These are phyloP conservation scores for Raddia distichophylla DNA, from an alignment of 176 grass and related monocot genomes.

Conservation along the genomic window DNA sequence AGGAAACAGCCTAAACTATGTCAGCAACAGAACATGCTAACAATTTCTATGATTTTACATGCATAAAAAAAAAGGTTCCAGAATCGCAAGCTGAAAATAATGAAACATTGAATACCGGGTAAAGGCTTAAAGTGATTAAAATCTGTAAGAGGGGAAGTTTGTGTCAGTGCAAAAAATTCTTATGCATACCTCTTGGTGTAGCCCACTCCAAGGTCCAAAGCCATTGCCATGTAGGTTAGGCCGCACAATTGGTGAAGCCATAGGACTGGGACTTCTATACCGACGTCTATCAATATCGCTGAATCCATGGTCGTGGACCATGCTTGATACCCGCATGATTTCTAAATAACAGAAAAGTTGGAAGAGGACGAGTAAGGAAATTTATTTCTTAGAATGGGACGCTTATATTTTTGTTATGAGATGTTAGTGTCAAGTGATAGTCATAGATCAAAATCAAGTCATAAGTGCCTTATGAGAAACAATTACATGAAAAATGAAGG, in stretches of 20 bases:
- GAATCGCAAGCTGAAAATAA: neutral
- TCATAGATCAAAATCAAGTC: neutral
- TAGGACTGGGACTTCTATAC: slow-evolving; percentile 69
- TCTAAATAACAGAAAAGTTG: slow-evolving; percentile 41
- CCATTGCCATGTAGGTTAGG: slow-evolving; percentile 68
- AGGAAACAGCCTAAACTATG: slow-evolving; percentile 18
- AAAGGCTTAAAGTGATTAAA: slow-evolving; percentile 10
- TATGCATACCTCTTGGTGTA: slow-evolving; percentile 57
- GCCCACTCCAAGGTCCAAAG: slow-evolving; percentile 63
- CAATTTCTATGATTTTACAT: neutral
- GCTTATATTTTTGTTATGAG: neutral
- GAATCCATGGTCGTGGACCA: slow-evolving; percentile 62
- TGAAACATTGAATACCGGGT: neutral
- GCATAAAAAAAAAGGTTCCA: neutral
- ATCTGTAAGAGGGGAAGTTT: slow-evolving; percentile 1
- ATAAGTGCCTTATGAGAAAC: neutral
- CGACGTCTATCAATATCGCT: slow-evolving; percentile 56
- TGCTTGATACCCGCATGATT: slow-evolving; percentile 69
- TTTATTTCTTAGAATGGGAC: neutral
- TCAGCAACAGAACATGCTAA: slow-evolving; percentile 32
- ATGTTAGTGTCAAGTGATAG: neutral
- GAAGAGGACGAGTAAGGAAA: neutral
- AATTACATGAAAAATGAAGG: neutral
- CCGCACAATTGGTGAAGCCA: slow-evolving; percentile 65
- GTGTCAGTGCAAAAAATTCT: neutral